Evolutionary conservation across 139 green algal genomes (phyloP).

Genomic region (Coccomyxa sp.): DNA sequence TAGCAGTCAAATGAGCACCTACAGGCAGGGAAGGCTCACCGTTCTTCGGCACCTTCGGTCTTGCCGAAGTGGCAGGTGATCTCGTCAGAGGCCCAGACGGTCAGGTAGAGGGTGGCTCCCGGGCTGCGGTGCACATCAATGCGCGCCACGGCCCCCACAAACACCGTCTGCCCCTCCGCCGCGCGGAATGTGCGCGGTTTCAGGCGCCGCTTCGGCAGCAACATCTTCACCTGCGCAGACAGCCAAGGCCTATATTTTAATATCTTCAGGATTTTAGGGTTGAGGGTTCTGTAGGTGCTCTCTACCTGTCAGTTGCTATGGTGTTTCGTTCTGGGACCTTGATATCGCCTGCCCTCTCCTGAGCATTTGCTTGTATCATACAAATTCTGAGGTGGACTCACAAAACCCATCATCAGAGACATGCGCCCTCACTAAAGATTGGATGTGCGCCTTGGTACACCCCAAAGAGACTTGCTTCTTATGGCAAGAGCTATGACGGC

Average conservation of each 20-base stretch:
- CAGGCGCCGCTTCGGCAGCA: slow-evolving; percentile 65
- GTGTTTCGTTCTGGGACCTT: no score
- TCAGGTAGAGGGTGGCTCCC: slow-evolving; percentile 87
- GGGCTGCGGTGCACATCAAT: slow-evolving; percentile 79
- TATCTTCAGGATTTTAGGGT: no score
- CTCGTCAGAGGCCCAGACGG: slow-evolving; percentile 73
- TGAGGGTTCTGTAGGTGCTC: background rate
- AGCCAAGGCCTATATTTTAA: background rate
- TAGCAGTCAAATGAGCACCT: background rate
- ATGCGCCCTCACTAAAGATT: no score
- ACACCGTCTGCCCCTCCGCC: slow-evolving; percentile 58
- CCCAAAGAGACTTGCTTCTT: no score
- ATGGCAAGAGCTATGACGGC: no score
- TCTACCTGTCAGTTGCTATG: background rate
- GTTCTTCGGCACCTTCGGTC: slow-evolving; percentile 64
- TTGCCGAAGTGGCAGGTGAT: slow-evolving; percentile 80
- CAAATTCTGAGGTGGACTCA: no score
- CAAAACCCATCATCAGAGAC: no score
- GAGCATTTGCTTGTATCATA: no score
- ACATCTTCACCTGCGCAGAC: slow-evolving; percentile 49
- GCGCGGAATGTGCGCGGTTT: slow-evolving; percentile 86
- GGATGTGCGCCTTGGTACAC: no score
- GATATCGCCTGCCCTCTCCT: no score
- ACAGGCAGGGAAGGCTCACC: slow-evolving; percentile 6
- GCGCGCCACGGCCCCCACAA: slow-evolving; percentile 81